Evolutionary conservation across 78 protist species (phyloP), one percentile per base, ranked within the genome.

Genomic region (Dictyostelium firmibasis): DNA sequence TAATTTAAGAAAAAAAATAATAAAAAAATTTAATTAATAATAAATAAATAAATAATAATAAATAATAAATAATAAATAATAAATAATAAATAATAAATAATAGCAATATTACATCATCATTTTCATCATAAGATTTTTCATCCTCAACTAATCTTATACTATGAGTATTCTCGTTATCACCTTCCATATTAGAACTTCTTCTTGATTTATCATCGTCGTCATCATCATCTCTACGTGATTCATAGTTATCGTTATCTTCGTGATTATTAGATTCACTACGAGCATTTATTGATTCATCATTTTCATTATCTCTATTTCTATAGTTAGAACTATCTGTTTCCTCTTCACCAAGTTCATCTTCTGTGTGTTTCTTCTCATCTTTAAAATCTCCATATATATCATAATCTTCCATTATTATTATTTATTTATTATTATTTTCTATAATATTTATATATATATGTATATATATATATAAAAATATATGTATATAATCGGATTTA

Each of bases 311-410:
- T 25, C 38, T 29, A 35, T 82, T 27, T 23, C 33, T 57, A 53
- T 14, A 7, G 29, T 82, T 20, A 31, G 5, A 18, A 14, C 27
- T 18, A 23, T 78, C 29, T 27, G 4, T 60, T 60, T 60, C 70
- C 4, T 60, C 70, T 23, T 60, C 25, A 4, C 70, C 70, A 60
- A 23, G 14, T 23, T n/a, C 70, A 60, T n/a, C 57, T 44, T 44
- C 27, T 60, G 70, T 60, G 20, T 60, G 3, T 60, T 60, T 23
- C 27, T 60, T 23, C 6, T 60, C 36, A 67, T 14, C 27, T 85
- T 62, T 77, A 44, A 88, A 88, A 4, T 88, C 93, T 11, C 86
- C 93, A 79, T 88, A 88, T 23, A 88, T 60, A 64, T 88, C 93
- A 43, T 88, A 77, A 43, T 88, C 93, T 23, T 86, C 92, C 92